Evolutionary conservation across 1,284 basidiomycete species (phyloP).

Genomic region (Lentinus polychrous): DNA sequence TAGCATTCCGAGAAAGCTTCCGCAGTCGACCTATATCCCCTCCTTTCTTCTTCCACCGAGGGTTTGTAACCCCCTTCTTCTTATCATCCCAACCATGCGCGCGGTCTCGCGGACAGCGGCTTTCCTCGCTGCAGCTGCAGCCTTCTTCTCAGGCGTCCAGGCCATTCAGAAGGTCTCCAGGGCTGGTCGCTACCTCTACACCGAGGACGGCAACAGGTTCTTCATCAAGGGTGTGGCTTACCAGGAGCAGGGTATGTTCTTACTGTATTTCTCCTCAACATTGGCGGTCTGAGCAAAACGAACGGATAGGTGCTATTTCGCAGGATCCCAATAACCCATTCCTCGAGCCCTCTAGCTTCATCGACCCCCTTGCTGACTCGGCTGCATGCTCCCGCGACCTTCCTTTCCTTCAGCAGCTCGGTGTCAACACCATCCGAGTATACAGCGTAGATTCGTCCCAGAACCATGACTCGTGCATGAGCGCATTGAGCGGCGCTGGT

Average conservation of each 20-base stretch:
- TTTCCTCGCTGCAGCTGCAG: constrained; percentile 20
- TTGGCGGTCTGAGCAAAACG: neutral
- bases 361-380: constrained; percentile 69
- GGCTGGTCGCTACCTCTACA: constrained; percentile 75
- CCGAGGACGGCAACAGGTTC: constrained; percentile 66
- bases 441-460: constrained; percentile 80
- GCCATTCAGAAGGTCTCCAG: constrained; percentile 59
- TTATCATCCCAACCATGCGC: constrained; percentile 19
- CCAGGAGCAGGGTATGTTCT: constrained; percentile 71
- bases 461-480: constrained; percentile 88
- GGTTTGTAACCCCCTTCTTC: constrained; percentile 2
- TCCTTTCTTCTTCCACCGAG: neutral
- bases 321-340: constrained; percentile 58
- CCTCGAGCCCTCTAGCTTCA: constrained; percentile 70
- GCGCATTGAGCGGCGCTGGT: constrained; percentile 64
- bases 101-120: constrained; percentile 16
- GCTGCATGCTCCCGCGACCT: constrained; percentile 74
- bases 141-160: constrained; percentile 32
- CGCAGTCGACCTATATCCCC: too few relatives aligned
- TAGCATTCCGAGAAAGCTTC: neutral
- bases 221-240: constrained; percentile 92
- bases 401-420: constrained; percentile 63
- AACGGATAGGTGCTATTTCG: constrained; percentile 17
- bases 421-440: constrained; percentile 74
- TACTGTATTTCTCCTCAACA: neutral